Evolutionary conservation across 2,329 filamentous ascomycete species (phyloP).

Genomic region (Penicillium sp.): DNA sequence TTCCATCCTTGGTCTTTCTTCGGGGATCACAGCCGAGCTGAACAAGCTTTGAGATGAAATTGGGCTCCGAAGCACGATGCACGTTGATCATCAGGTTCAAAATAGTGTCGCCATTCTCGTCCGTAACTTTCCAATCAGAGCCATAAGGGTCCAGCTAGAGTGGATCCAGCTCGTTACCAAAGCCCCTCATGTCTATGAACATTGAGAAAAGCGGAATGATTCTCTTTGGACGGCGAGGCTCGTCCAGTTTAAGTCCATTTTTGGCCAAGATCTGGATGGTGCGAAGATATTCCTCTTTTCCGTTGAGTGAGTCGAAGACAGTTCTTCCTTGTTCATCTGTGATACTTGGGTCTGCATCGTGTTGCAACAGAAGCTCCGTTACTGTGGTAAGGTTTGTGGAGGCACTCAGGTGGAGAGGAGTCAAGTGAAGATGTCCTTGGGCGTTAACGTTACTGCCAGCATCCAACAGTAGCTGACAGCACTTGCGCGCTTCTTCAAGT

Average conservation of each 20-base stretch:
- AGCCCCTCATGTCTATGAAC: background rate
- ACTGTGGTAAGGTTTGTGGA: background rate
- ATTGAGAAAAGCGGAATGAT: constrained; percentile 3
- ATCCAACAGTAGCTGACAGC: constrained; percentile 8
- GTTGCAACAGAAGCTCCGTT: constrained; percentile 6
- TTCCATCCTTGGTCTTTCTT: constrained; percentile 2
- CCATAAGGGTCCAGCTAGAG: background rate
- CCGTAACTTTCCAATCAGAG: constrained; percentile 3
- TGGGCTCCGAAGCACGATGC: background rate
- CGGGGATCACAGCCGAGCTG: constrained; percentile 4
- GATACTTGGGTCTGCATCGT: background rate
- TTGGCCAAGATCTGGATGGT: background rate
- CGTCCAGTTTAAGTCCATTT: constrained; percentile 5
- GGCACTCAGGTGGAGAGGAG: constrained; percentile 8
- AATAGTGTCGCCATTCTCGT: constrained; percentile 8
- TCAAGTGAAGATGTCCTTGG: background rate
- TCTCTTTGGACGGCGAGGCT: background rate
- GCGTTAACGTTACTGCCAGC: constrained; percentile 6
- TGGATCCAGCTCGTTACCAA: background rate
- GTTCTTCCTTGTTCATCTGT: background rate
- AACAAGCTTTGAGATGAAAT: constrained; percentile 1
- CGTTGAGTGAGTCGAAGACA: background rate
- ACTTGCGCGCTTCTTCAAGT: constrained; percentile 3
- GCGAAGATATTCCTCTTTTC: background rate
- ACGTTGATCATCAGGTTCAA: constrained; percentile 4